Percentiles rank a stretch among this genome's conserved stretches.
Conservation (phyloP, 2,329 filamentous ascomycete genomes). For the Microcyclospora tardicrescens region DNA sequence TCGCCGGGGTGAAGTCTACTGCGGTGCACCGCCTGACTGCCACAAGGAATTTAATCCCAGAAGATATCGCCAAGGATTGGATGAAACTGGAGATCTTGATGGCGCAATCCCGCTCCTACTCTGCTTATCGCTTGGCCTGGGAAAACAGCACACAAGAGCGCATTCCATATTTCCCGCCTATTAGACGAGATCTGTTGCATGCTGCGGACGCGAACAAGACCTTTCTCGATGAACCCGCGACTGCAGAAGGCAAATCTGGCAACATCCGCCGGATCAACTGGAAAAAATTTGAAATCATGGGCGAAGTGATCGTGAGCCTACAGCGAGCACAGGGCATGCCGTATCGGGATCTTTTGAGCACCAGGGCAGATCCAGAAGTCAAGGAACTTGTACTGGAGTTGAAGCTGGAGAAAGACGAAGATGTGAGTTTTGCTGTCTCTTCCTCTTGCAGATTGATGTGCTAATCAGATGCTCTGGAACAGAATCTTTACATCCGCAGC, state of each 20-base stretch:
- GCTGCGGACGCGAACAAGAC: constrained; percentile 89
- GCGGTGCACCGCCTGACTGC: constrained; percentile 71
- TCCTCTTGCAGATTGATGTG: background rate
- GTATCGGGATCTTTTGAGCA: constrained; percentile 50
- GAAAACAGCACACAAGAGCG: constrained; percentile 82
- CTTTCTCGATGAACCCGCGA: constrained; percentile 44
- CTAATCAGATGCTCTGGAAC: constrained; percentile 6
- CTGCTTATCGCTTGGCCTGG: constrained; percentile 93
- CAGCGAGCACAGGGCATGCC: constrained; percentile 82
- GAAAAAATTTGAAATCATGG: constrained; percentile 95
- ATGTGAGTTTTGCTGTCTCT: constrained; percentile 46
- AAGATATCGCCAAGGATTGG: constrained; percentile 66
- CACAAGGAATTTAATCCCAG: constrained; percentile 62
- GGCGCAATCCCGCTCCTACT: constrained; percentile 83
- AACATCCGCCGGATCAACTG: constrained; percentile 60
- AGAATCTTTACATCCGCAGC: constrained; percentile 49
- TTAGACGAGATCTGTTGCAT: constrained; percentile 77
- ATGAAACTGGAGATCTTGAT: constrained; percentile 82
- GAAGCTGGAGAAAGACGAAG: constrained; percentile 71
- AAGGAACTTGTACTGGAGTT: constrained; percentile 69
- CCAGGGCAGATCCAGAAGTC: constrained; percentile 50
- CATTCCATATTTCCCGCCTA: constrained; percentile 86
- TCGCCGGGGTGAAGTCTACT: constrained; percentile 83
- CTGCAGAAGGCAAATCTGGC: constrained; percentile 7
- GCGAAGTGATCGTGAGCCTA: constrained; percentile 77